Base-by-base conservation (phyloP, 2,329 filamentous ascomycete genomes). In the Plectosphaerella sp. region DNA sequence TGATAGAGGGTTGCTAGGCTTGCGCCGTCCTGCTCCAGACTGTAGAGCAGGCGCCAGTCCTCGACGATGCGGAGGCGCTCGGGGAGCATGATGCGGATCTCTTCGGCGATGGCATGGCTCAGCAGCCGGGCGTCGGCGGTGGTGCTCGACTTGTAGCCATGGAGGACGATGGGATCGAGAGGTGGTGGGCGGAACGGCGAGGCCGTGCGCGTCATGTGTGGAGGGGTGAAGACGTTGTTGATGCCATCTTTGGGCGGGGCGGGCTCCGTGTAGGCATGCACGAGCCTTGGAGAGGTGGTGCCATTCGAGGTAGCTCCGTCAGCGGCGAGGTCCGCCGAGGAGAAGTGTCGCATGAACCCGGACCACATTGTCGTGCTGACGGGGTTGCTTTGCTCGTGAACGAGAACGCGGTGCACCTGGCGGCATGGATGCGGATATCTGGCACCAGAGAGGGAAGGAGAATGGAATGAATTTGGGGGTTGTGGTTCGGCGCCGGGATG, bases 111-210 rank as follows among this genome's bases (percentile, higher is more conserved):
- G 11, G 84, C 80, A 48, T 76, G 74, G 16, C 80, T 87, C 52
- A 99, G 77, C 50, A 97, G 75, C 58, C 83, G 80, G 46, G 83
- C 84, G 36, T 76, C 78, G 16, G 71, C 61, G 16, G 77, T 72
- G 4, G 87, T 91, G 61, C 77, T 78, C 2, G 75, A 71, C 53
- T 77, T 75, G 68, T 86, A 90, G 37, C 88, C 88, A 20, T 75
- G 71, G 36, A 97, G 78, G 5, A 79, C 75, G 20, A 97, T 72
- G 0, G 93, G 90, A 52, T 93, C 92, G 48, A 97, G 81, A 0
- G 92, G 92, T 11, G 93, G 93, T 2, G 91, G 91, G 59, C 91
- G 88, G 67, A 96, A 91, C 2, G 91, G 91, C 12, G 88, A 91
- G 7, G 82, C 79, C 50, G 80, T 84, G 58, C 89, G 83, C 52